Conservation (phyloP, 1,284 basidiomycete species). For the Xanthoconium separans region DNA sequence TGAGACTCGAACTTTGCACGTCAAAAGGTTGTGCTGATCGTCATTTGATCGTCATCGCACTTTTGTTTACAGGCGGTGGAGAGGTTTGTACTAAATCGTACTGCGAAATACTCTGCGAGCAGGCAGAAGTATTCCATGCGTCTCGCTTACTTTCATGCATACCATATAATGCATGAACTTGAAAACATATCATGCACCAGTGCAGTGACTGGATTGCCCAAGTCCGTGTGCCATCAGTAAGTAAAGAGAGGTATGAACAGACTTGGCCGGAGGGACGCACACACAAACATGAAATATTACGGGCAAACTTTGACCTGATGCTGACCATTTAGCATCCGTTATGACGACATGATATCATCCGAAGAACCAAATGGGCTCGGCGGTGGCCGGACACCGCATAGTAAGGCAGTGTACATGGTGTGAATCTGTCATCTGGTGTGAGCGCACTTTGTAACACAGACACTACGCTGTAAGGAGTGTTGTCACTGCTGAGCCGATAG, state of each 20-base stretch:
- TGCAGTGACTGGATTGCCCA: too few relatives aligned
- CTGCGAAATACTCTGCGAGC: neutral
- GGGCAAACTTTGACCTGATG: neutral
- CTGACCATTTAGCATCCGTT: neutral
- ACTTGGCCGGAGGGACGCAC: too few relatives aligned
- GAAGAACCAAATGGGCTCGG: neutral
- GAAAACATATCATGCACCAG: too few relatives aligned
- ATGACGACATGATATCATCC: neutral
- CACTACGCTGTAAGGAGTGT: too few relatives aligned
- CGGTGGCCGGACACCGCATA: too few relatives aligned
- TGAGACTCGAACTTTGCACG: neutral
- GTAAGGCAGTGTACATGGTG: neutral
- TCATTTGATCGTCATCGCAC: neutral
- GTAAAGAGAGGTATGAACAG: too few relatives aligned
- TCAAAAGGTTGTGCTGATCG: neutral
- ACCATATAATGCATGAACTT: too few relatives aligned
- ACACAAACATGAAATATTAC: neutral
- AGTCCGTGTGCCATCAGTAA: too few relatives aligned
- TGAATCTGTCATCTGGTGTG: too few relatives aligned
- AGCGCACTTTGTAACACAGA: too few relatives aligned
- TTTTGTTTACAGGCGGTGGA: conserved; percentile 20
- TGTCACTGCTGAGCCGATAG: too few relatives aligned
- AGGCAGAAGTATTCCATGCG: neutral
- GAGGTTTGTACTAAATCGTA: too few relatives aligned
- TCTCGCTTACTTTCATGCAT: neutral